Evolutionary conservation across 208 protist genomes (phyloP).

Genomic region (Leishmania aethiopica): DNA sequence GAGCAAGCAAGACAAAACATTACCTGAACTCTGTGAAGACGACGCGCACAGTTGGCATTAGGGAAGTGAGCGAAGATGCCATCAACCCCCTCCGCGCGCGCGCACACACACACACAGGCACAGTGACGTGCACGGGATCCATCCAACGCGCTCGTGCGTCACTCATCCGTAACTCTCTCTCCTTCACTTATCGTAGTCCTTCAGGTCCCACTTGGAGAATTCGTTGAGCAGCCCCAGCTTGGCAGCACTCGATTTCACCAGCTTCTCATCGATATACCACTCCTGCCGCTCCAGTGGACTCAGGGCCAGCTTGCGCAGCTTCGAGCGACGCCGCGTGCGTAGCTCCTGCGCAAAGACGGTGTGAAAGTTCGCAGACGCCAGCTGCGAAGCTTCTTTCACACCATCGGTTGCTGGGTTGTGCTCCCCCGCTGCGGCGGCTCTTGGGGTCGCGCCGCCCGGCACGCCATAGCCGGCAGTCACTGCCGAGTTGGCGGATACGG

Average conservation of each 20-base stretch:
- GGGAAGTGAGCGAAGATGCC: not conserved
- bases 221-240: slow-evolving; percentile 85
- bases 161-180: not conserved
- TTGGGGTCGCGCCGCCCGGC: not conserved
- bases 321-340: slow-evolving; percentile 43
- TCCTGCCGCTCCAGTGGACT: slow-evolving; percentile 70
- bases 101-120: not conserved
- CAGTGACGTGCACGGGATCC: not conserved
- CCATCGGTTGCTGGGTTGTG: not conserved
- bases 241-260: slow-evolving; percentile 69
- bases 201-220: slow-evolving; percentile 68
- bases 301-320: slow-evolving; percentile 73
- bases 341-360: slow-evolving; percentile 71
- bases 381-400: slow-evolving; percentile 8
- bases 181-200: slow-evolving; percentile 67
- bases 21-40: slow-evolving; percentile 9
- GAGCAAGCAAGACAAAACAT: not conserved
- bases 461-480: not conserved
- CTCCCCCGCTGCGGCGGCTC: not conserved
- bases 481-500: slow-evolving; percentile 4
- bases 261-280: slow-evolving; percentile 88
- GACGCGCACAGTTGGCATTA: not conserved
- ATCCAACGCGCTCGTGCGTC: slow-evolving; percentile 1
- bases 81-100: not conserved
- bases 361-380: slow-evolving; percentile 38